phyloP scores from a whole-genome alignment of 2,329 filamentous ascomycete genomes.

The Alternaria triticina region DNA sequence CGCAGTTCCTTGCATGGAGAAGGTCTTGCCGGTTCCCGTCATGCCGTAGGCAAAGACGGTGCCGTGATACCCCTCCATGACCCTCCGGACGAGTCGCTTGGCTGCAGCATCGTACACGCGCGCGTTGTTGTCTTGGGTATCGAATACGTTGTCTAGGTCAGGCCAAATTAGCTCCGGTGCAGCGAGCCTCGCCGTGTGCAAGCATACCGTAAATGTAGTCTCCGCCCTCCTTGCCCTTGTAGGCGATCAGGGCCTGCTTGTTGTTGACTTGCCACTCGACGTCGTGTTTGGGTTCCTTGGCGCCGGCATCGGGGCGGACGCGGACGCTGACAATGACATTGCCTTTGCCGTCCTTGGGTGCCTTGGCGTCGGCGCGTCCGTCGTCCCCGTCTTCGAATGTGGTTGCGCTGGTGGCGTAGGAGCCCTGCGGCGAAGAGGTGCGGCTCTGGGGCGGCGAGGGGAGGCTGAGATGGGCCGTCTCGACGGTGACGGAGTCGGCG shows the following conservation, averaged over 20 bases:
- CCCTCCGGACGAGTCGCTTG: constrained; percentile 89
- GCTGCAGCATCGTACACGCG: constrained; percentile 93
- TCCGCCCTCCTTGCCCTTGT: constrained; percentile 81
- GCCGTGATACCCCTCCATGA: constrained; percentile 99
- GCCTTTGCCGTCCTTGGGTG: constrained; percentile 76
- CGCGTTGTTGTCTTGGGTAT: constrained; percentile 90
- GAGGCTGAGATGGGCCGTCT: constrained; percentile 70
- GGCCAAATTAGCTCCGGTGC: constrained; percentile 18
- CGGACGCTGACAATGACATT: constrained; percentile 96
- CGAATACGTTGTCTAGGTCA: constrained; percentile 87
- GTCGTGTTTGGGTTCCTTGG: constrained; percentile 69
- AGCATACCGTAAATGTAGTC: constrained; percentile 88
- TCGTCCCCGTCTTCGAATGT: constrained; percentile 84
- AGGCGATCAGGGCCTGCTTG: constrained; percentile 79
- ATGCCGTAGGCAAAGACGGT: constrained; percentile 99
- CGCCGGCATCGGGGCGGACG: constrained; percentile 80
- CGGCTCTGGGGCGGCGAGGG: constrained; percentile 86
- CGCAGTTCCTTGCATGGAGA: constrained; percentile 98
- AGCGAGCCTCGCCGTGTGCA: constrained; percentile 20
- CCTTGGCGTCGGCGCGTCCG: constrained; percentile 52
- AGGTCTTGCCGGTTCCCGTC: constrained; percentile 98
- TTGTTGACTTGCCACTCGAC: constrained; percentile 93
- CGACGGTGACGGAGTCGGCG: constrained; percentile 76
- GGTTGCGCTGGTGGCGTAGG: constrained; percentile 85
- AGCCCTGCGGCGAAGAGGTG: constrained; percentile 90